Conservation (phyloP, 106 monocot species). For the Dactylorhiza incarnata region DNA sequence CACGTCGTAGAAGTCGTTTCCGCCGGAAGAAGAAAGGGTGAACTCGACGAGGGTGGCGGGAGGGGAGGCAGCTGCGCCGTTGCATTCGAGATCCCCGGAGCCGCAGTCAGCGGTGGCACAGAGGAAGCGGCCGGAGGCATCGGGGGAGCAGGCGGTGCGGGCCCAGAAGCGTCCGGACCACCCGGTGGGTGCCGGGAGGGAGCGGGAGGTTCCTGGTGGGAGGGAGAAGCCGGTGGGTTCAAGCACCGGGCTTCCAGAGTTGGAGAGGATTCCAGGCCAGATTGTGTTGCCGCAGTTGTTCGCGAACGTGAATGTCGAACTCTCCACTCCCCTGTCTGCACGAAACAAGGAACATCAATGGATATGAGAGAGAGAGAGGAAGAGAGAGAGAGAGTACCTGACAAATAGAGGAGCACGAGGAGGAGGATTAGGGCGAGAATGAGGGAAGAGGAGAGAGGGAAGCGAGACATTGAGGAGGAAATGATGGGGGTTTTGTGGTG, state of each 20-base stretch:
- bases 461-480: neutral
- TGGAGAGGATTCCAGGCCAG: constrained; percentile 5
- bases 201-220: neutral
- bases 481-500: neutral
- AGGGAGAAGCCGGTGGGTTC: neutral
- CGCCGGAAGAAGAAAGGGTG: constrained; percentile 25
- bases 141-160: constrained; percentile 49
- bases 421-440: neutral
- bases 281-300: constrained; percentile 7
- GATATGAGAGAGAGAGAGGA: neutral
- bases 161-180: constrained; percentile 86
- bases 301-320: neutral
- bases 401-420: neutral
- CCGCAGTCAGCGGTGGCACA: constrained; percentile 82
- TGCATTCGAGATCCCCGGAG: constrained; percentile 42
- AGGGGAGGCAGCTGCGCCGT: constrained; percentile 52
- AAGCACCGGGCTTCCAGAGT: neutral
- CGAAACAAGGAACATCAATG: neutral
- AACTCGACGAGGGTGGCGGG: constrained; percentile 71
- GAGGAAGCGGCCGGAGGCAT: constrained; percentile 25
- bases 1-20: constrained; percentile 66
- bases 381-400: neutral
- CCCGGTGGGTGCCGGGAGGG: constrained; percentile 12
- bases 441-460: neutral
- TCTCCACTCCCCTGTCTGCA: neutral